Percentiles rank a stretch among this genome's conserved stretches.
Evolutionary conservation across 2,329 filamentous ascomycete species (phyloP).

Genomic region (Phialocephala sp.): DNA sequence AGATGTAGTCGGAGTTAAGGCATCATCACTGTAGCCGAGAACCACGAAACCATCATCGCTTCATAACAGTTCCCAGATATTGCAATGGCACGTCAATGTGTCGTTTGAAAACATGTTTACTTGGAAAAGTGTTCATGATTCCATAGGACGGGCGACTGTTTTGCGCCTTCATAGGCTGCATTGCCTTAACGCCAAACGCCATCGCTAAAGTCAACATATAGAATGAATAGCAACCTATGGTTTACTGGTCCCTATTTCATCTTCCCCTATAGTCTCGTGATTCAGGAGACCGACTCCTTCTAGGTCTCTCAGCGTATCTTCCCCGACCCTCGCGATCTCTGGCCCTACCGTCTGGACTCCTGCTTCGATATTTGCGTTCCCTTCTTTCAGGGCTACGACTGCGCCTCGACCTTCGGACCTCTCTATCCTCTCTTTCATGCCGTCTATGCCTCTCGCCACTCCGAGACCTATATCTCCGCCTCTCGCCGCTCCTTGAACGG

Average conservation of each 20-base stretch:
- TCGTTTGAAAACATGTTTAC: background rate
- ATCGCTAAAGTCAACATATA: conserved; percentile 18
- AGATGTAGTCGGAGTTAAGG: conserved; percentile 10
- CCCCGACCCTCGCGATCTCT: conserved; percentile 35
- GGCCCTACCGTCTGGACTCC: conserved; percentile 39
- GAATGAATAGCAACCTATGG: conserved; percentile 11
- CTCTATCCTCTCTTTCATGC: conserved; percentile 34
- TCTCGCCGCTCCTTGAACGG: conserved; percentile 40
- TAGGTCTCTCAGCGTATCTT: conserved; percentile 23
- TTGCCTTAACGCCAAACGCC: conserved; percentile 20
- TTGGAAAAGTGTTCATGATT: background rate
- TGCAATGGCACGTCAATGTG: background rate
- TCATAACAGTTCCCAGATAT: conserved; percentile 3
- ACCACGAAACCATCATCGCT: background rate
- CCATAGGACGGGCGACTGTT: background rate
- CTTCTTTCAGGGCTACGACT: conserved; percentile 38
- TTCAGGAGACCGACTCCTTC: conserved; percentile 33
- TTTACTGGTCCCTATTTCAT: conserved; percentile 13
- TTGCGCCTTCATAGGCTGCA: background rate
- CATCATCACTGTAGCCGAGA: background rate
- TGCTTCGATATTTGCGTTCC: conserved; percentile 38
- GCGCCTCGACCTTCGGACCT: conserved; percentile 34
- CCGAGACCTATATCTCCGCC: conserved; percentile 36
- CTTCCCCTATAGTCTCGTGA: conserved; percentile 18
- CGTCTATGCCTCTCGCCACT: conserved; percentile 35